Percentiles rank a stretch among this genome's conserved stretches.
Evolutionary conservation across 208 protist genomes (phyloP).

Genomic region (Porcisia hertigi): DNA sequence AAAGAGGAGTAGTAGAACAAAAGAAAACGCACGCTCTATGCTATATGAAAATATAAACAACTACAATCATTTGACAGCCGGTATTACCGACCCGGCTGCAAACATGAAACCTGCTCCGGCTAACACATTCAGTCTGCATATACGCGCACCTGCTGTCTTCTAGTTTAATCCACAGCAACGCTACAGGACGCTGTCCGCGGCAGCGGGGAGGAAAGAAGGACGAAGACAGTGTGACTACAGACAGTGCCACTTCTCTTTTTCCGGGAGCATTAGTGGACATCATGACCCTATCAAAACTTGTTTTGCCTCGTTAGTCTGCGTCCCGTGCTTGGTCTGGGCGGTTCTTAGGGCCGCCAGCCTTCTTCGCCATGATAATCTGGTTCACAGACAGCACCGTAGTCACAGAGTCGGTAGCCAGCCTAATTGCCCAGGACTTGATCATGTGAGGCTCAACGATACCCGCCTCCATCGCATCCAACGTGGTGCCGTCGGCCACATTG

Average conservation of each 20-base stretch:
- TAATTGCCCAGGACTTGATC: slow-evolving; percentile 94
- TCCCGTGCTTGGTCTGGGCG: slow-evolving; percentile 86
- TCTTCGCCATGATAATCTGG: slow-evolving; percentile 98
- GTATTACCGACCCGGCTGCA: not conserved
- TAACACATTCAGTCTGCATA: not conserved
- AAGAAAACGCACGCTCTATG: slow-evolving; percentile 3
- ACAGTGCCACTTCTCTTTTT: not conserved
- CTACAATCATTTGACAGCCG: not conserved
- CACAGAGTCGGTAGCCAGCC: slow-evolving; percentile 96
- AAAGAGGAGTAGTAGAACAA: not conserved
- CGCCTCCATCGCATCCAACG: slow-evolving; percentile 78
- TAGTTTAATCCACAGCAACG: not conserved
- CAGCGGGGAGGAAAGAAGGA: too few species aligned
- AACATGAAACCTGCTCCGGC: not conserved
- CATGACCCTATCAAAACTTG: not conserved
- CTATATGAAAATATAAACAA: not conserved
- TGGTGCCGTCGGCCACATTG: slow-evolving; percentile 90
- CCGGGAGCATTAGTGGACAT: not conserved
- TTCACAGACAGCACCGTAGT: slow-evolving; percentile 95
- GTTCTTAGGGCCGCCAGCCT: slow-evolving; percentile 96
- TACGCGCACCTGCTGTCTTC: not conserved
- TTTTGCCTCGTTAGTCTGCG: slow-evolving; percentile 44
- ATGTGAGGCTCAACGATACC: slow-evolving; percentile 95
- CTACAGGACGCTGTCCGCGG: not conserved
- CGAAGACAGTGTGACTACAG: not conserved